Evolutionary conservation across 768 basidiomycete species (phyloP), one percentile per base, ranked within the genome.

Genomic region (Lentinula guzmanii): DNA sequence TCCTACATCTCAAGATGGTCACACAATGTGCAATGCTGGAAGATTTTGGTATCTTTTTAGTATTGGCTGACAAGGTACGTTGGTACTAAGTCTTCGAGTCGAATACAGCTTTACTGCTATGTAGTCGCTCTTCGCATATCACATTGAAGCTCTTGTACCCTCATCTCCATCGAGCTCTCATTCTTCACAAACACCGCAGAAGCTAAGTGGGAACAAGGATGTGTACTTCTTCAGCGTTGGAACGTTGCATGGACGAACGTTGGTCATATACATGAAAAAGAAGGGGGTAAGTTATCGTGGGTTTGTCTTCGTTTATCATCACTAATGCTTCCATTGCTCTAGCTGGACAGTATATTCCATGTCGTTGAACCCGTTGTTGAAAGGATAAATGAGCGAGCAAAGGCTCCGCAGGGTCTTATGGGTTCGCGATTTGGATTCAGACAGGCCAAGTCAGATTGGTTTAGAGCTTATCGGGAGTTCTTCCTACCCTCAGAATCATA

Each of bases 161-260:
- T 91, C 94, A 2, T 86, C 89, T 0, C 86, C 86, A 7, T 82
- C 86, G 48, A 86, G 81, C 59, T 75, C 83, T 33, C 84, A 87
- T 11, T 48, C 83, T 4, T 83, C 84, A 0, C 89, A 92, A 67
- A 87, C 88, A 1, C 95, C 95, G 2, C 95, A 98, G 70, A 91
- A 95, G 65, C 79, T 98, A 42, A 93, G 90, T 68, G 90, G 92
- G 0, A 91, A 86, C 42, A 91, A 91, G 70, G 95, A 98, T 64
- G 93, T 98, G 9, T 89, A 93, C 64, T 98, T 96, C 78, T 98
- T 99, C 78, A 91, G 90, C 66, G 93, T 96, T 28, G 96, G 96
- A 4, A 87, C 84, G 53, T 80, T 98, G 18, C 86, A 88, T 53
- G 90, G 89, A 11, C 85, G 96, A 5, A 97, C 95, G 0, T 77